Evolutionary conservation across 805 yeast species (phyloP), one percentile per base, ranked within the genome.

Genomic region (Henningerozyma blattae): DNA sequence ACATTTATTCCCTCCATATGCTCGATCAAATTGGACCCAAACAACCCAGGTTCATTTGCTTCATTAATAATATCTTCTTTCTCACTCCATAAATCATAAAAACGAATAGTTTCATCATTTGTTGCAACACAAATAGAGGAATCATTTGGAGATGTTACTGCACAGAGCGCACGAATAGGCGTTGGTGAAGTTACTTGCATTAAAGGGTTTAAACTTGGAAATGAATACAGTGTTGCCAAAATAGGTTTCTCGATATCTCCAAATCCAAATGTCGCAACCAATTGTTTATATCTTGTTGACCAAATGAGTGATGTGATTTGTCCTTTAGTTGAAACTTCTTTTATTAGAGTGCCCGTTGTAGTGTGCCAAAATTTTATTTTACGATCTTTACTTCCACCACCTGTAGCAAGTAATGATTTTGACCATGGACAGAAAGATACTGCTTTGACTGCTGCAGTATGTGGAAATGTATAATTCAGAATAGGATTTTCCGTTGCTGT

Each of bases 381-480:
- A 33, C 87, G 61, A 52, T 87, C 96, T 45, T 74, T 76, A 15
- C 78, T 72, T 0, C 96, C 96, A 3, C 91, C 95, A 0, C 96
- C 96, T 0, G 95, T 85, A 1, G 89, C 95, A 24, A 87, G 53
- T 7, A 87, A 57, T 2, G 79, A 67, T 12, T 73, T 73, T 15
- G 84, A 68, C 95, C 95, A 86, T 0, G 96, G 96, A 50, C 95
- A 87, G 46, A 72, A 87, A 3, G 89, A 80, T 30, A 87, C 62
- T 0, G 95, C 96, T 46, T 86, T 86, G 0, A 87, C 87, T 0
- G 96, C 96, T 1, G 95, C 94, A 3, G 63, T 59, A 47, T 87
- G 96, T 1, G 67, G 71, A 33, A 86, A 59, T 8, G 56, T 50
- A 48, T 65, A 72, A 39, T 59, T 55, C 31, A 70, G 45, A 16